Conservation (phyloP, 768 basidiomycete genomes). For the Tricholoma saponaceum region DNA sequence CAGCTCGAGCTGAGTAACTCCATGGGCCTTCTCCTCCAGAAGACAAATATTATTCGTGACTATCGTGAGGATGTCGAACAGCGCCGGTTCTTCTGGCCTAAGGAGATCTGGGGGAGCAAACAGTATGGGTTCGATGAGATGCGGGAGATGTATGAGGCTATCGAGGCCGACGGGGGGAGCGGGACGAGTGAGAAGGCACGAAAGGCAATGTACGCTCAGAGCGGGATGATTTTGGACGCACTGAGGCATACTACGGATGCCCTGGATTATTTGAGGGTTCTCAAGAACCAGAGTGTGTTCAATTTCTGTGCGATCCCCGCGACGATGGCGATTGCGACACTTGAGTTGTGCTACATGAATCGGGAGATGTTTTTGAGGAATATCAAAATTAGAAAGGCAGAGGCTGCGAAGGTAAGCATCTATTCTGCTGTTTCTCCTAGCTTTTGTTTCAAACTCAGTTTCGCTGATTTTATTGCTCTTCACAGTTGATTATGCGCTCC, state of each 20-base stretch:
- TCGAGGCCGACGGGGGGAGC: conserved; percentile 41
- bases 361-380: conserved; percentile 78
- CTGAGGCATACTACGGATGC: conserved; percentile 80
- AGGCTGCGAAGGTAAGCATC: conserved; percentile 68
- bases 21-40: conserved; percentile 95
- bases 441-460: neutral
- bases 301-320: conserved; percentile 95
- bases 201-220: conserved; percentile 77
- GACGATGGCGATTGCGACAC: conserved; percentile 93
- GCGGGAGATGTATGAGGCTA: conserved; percentile 51
- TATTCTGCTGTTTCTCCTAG: neutral
- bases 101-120: conserved; percentile 76
- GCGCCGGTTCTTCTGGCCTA: conserved; percentile 89
- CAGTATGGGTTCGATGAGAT: conserved; percentile 69
- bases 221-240: conserved; percentile 86
- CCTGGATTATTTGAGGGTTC: conserved; percentile 82
- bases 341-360: conserved; percentile 93
- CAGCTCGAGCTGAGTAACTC: conserved; percentile 90
- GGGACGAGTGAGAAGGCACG: conserved; percentile 21
- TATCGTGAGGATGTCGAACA: conserved; percentile 88
- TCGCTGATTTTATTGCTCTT: neutral
- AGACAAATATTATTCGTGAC: conserved; percentile 98
- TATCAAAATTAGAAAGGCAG: conserved; percentile 93
- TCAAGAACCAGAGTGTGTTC: conserved; percentile 91
- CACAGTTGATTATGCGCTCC: conserved; percentile 85